phyloP scores from a whole-genome alignment of 805 yeast genomes.

The Yarrowia sp. region DNA sequence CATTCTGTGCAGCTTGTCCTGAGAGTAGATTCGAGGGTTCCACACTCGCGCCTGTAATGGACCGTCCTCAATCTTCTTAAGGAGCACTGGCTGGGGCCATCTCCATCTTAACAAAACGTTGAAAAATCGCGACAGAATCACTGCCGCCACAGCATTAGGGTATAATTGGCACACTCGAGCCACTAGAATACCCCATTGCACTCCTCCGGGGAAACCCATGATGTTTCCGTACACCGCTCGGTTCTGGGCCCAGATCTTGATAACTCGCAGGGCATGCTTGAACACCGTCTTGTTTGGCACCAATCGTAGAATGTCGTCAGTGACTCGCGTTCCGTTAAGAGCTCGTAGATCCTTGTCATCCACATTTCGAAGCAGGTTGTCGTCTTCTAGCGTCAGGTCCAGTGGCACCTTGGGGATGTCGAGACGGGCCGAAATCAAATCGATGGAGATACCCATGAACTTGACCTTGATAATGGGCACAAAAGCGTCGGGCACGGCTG shows the following conservation, averaged over 20 bases:
- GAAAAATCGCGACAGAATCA: slow-evolving; percentile 85
- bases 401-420: slow-evolving; percentile 81
- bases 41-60: slow-evolving; percentile 94
- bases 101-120: slow-evolving; percentile 83
- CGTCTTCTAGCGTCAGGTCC: slow-evolving; percentile 73
- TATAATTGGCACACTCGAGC: slow-evolving; percentile 95
- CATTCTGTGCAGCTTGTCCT: slow-evolving; percentile 88
- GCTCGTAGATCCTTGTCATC: slow-evolving; percentile 91
- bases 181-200: slow-evolving; percentile 99
- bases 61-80: slow-evolving; percentile 94
- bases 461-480: slow-evolving; percentile 94
- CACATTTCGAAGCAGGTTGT: slow-evolving; percentile 75
- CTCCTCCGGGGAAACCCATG: slow-evolving; percentile 98
- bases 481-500: slow-evolving; percentile 93
- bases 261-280: slow-evolving; percentile 86
- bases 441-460: slow-evolving; percentile 88
- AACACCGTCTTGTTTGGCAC: slow-evolving; percentile 94
- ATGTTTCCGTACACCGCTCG: slow-evolving; percentile 92
- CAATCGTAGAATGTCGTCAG: slow-evolving; percentile 83
- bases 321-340: slow-evolving; percentile 93
- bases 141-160: slow-evolving; percentile 93
- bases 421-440: slow-evolving; percentile 78
- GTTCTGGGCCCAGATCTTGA: slow-evolving; percentile 95
- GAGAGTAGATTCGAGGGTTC: slow-evolving; percentile 90
- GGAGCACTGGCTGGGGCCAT: slow-evolving; percentile 97